These are phyloP conservation scores for Lycium ferocissimum DNA, from an alignment of 257 asterid species.

Conservation along the genomic window DNA sequence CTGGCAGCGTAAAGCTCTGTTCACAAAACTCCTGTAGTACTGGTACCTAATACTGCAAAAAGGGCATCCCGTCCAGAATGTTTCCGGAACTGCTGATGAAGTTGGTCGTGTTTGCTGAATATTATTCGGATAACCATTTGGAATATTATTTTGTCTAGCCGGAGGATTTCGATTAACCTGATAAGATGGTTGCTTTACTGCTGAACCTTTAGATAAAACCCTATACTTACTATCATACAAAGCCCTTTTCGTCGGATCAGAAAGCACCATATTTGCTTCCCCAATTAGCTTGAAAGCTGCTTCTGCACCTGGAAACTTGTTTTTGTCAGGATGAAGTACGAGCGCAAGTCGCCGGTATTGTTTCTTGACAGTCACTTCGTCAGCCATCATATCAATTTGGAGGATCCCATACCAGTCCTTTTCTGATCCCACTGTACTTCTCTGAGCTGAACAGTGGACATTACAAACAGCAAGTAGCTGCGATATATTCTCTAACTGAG, in stretches of 20 bases:
- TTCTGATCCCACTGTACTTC: slow-evolving; percentile 54
- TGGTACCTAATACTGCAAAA: slow-evolving; percentile 55
- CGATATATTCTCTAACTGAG: slow-evolving; percentile 69
- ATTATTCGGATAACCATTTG: slow-evolving; percentile 51
- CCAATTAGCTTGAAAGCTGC: slow-evolving; percentile 87
- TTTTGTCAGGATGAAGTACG: slow-evolving; percentile 86
- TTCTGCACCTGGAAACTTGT: slow-evolving; percentile 88
- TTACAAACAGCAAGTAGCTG: slow-evolving; percentile 73
- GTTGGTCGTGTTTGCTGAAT: slow-evolving; percentile 46
- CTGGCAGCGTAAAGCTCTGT: slow-evolving; percentile 53
- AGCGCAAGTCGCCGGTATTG: slow-evolving; percentile 84
- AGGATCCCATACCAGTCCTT: slow-evolving; percentile 85
- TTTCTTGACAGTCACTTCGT: slow-evolving; percentile 65
- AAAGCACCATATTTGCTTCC: slow-evolving; percentile 75
- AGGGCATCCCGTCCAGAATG: slow-evolving; percentile 71
- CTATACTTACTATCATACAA: slow-evolving; percentile 56
- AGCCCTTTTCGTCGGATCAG: slow-evolving; percentile 62
- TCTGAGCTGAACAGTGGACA: slow-evolving; percentile 76
- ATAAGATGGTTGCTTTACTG: slow-evolving; percentile 51
- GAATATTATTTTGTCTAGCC: slow-evolving; percentile 40
- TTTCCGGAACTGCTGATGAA: slow-evolving; percentile 37
- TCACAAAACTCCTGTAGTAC: slow-evolving; percentile 43
- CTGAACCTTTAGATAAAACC: slow-evolving; percentile 44
- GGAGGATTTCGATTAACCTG: slow-evolving; percentile 44
- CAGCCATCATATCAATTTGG: slow-evolving; percentile 64